Evolutionary conservation across 2,329 filamentous ascomycete genomes (phyloP).

Genomic region (Ascochyta viciae-villosae): DNA sequence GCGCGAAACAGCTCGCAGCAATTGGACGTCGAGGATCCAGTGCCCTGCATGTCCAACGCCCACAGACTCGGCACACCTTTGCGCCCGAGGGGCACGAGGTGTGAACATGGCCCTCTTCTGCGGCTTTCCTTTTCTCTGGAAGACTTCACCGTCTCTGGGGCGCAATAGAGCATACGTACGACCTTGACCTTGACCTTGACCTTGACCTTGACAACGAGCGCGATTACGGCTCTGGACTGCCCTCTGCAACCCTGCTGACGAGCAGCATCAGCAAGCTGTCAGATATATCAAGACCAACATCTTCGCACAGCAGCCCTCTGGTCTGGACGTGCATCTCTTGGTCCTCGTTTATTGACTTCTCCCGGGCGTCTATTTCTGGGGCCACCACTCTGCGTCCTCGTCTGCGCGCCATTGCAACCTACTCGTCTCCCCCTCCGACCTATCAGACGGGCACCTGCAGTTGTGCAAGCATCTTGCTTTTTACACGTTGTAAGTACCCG

Average conservation of each 20-base stretch:
- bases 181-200: slow-evolving; percentile 4
- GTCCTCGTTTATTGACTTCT: slow-evolving; percentile 44
- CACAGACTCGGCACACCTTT: slow-evolving; percentile 25
- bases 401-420: slow-evolving; percentile 40
- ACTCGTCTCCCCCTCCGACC: slow-evolving; percentile 40
- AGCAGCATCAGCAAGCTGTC: slow-evolving; percentile 34
- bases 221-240: slow-evolving; percentile 19
- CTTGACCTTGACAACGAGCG: slow-evolving; percentile 21
- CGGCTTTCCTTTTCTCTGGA: slow-evolving; percentile 18
- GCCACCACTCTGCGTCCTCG: slow-evolving; percentile 36
- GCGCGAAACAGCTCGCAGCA: slow-evolving; percentile 39
- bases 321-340: slow-evolving; percentile 42
- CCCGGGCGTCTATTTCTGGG: slow-evolving; percentile 52
- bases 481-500: slow-evolving; percentile 51
- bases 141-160: slow-evolving; percentile 21
- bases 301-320: slow-evolving; percentile 34
- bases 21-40: slow-evolving; percentile 32
- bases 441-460: slow-evolving; percentile 44
- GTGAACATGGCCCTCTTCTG: slow-evolving; percentile 22
- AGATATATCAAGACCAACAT: slow-evolving; percentile 35
- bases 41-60: slow-evolving; percentile 28
- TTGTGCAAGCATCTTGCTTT: slow-evolving; percentile 40
- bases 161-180: slow-evolving; percentile 26
- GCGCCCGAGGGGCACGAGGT: slow-evolving; percentile 30
- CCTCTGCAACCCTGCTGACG: slow-evolving; percentile 27